Conservation (phyloP, 371 early-diverging fungal genomes). For the Dichotomocladium elegans region DNA sequence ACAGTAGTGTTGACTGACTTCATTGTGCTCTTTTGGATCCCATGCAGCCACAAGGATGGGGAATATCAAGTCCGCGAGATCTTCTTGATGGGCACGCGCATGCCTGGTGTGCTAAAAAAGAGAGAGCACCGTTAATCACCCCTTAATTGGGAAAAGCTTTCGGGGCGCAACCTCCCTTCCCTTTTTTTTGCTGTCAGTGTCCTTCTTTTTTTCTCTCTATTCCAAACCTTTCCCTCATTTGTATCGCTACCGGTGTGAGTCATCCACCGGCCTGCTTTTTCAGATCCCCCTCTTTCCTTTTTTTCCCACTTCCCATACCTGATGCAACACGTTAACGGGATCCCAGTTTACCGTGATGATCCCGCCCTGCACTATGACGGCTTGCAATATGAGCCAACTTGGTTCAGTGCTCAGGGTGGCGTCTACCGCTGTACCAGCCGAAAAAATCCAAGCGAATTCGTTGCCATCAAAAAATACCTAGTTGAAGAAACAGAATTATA, state of each 20-base stretch:
- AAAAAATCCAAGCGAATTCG: slow-evolving; percentile 13
- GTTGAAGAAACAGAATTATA: slow-evolving; percentile 38
- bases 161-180: background rate
- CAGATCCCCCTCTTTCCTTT: background rate
- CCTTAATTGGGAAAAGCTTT: background rate
- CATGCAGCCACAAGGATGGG: too few species aligned
- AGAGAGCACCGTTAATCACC: background rate
- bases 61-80: too few species aligned
- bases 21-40: too few species aligned
- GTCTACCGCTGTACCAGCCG: slow-evolving; percentile 40
- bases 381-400: slow-evolving; percentile 39
- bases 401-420: slow-evolving; percentile 51
- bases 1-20: too few species aligned
- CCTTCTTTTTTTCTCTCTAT: background rate
- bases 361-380: slow-evolving; percentile 36
- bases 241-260: background rate
- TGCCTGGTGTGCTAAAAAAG: too few species aligned
- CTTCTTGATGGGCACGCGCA: too few species aligned
- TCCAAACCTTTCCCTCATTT: background rate
- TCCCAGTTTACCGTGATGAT: slow-evolving; percentile 39
- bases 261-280: background rate
- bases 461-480: slow-evolving; percentile 48
- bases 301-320: background rate
- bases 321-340: slow-evolving; percentile 51
- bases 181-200: background rate